These are phyloP conservation scores for Septoria linicola DNA, from an alignment of 2,329 filamentous ascomycete genomes.

Conservation along the genomic window DNA sequence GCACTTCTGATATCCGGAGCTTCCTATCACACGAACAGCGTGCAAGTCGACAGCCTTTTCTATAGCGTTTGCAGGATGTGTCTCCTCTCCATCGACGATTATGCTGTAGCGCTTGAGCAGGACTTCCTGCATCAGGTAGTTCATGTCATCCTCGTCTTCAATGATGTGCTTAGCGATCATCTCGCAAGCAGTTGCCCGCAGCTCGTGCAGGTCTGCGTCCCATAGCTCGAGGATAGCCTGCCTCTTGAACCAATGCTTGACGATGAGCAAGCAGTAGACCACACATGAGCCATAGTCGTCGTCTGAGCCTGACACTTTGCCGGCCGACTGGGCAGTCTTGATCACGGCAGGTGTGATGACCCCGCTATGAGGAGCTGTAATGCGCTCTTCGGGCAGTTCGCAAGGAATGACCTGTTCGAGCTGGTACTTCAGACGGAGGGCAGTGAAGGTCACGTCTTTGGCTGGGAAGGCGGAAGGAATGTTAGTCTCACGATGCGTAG, in stretches of 20 bases:
- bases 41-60: conserved; percentile 94
- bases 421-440: conserved; percentile 84
- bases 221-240: conserved; percentile 82
- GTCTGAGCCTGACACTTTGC: conserved; percentile 41
- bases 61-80: conserved; percentile 78
- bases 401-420: conserved; percentile 87
- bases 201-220: conserved; percentile 80
- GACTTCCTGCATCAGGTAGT: conserved; percentile 75
- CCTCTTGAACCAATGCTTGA: conserved; percentile 71
- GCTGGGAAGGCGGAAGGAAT: conserved; percentile 69
- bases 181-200: conserved; percentile 81
- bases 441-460: conserved; percentile 81
- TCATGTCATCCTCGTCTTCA: conserved; percentile 75
- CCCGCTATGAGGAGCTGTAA: conserved; percentile 79
- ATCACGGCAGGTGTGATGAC: conserved; percentile 81
- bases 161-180: conserved; percentile 87
- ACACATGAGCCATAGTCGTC: conserved; percentile 72
- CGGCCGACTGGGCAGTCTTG: conserved; percentile 76
- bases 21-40: conserved; percentile 82
- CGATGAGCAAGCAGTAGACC: conserved; percentile 77
- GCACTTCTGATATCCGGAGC: conserved; percentile 93
- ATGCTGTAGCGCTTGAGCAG: conserved; percentile 88
- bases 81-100: conserved; percentile 67
- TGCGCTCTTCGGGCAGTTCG: conserved; percentile 73
- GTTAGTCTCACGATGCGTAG: conserved; percentile 56